These are phyloP conservation scores for Veloporphyrellus conicus DNA, from an alignment of 1,284 basidiomycete species.

Conservation along the genomic window DNA sequence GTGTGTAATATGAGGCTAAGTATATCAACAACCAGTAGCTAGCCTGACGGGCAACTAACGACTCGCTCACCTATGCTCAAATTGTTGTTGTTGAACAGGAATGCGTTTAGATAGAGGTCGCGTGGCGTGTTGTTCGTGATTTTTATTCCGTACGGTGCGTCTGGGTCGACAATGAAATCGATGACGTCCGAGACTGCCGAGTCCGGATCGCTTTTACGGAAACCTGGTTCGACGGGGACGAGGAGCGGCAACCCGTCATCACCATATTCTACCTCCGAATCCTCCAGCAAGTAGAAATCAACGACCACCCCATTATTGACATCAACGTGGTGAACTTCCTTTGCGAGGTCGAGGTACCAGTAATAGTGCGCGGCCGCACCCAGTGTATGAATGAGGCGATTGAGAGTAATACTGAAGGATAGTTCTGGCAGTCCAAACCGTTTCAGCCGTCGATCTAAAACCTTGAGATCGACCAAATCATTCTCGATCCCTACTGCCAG, in stretches of 20 bases:
- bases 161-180: slow-evolving; percentile 16
- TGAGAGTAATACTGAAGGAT: neutral
- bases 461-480: slow-evolving; percentile 4
- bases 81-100: slow-evolving; percentile 21
- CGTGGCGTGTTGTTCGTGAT: slow-evolving; percentile 19
- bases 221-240: slow-evolving; percentile 4
- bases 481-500: slow-evolving; percentile 8
- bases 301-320: slow-evolving; percentile 1
- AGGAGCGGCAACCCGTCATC: slow-evolving; percentile 6
- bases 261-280: slow-evolving; percentile 7
- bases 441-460: slow-evolving; percentile 14
- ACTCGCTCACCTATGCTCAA: slow-evolving; percentile 15
- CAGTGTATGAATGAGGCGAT: slow-evolving; percentile 2
- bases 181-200: slow-evolving; percentile 9
- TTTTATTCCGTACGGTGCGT: slow-evolving; percentile 14
- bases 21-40: neutral
- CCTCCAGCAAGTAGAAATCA: slow-evolving; percentile 15
- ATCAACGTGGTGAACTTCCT: neutral
- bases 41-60: neutral
- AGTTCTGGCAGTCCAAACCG: slow-evolving; percentile 9
- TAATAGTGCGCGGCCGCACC: slow-evolving; percentile 18
- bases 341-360: slow-evolving; percentile 23
- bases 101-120: slow-evolving; percentile 22
- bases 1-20: slow-evolving; percentile 15
- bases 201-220: slow-evolving; percentile 2